phyloP scores from a whole-genome alignment of 805 yeast genomes.

The Myxozyma nipponensis region DNA sequence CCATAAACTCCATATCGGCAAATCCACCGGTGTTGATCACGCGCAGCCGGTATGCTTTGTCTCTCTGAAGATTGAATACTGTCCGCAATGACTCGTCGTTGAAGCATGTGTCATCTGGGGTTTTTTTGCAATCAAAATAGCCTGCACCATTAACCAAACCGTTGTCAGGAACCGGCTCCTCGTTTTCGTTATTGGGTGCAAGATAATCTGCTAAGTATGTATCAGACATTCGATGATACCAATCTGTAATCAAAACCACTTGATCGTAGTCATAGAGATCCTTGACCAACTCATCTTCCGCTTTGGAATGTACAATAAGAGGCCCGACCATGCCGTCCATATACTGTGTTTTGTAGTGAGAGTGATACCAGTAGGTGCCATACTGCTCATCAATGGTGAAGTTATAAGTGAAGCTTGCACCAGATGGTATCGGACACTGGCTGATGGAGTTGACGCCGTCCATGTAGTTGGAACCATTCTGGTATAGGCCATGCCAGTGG shows the following conservation, averaged over 20 bases:
- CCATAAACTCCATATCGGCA: constrained; percentile 35
- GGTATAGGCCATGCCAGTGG: constrained; percentile 93
- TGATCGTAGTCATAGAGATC: constrained; percentile 35
- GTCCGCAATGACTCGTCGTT: constrained; percentile 28
- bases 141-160: constrained; percentile 44
- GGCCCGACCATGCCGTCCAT: constrained; percentile 74
- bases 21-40: constrained; percentile 38
- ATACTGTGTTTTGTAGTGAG: constrained; percentile 84
- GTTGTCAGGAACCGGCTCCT: constrained; percentile 41
- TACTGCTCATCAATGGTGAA: constrained; percentile 74
- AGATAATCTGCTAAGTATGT: constrained; percentile 38
- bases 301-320: constrained; percentile 42
- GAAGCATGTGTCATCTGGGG: constrained; percentile 31
- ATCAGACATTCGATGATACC: constrained; percentile 40
- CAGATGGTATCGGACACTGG: constrained; percentile 86
- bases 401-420: constrained; percentile 69
- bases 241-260: constrained; percentile 42
- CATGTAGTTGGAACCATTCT: constrained; percentile 67
- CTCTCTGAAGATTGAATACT: constrained; percentile 9
- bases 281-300: constrained; percentile 35
- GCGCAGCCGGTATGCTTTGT: constrained; percentile 28
- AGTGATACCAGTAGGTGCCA: constrained; percentile 96
- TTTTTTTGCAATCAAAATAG: constrained; percentile 33
- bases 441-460: constrained; percentile 86
- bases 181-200: constrained; percentile 43